Conservation (phyloP, 371 early-diverging fungal genomes). For the Mucor velutinosus region DNA sequence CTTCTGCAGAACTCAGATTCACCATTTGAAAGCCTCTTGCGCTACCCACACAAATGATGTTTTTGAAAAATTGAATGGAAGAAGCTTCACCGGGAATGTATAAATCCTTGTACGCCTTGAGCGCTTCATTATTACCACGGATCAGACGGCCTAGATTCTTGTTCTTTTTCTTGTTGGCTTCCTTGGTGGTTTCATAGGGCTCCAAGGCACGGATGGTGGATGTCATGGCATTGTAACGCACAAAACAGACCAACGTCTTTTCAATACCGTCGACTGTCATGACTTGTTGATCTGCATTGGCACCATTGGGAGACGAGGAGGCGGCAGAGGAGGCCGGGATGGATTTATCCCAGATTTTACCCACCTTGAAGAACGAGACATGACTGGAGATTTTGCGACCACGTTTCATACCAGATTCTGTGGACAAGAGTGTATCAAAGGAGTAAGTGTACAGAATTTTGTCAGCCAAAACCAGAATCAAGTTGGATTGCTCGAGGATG, state of each 20-base stretch:
- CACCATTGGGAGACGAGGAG: conserved; percentile 36
- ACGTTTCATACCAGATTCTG: conserved; percentile 49
- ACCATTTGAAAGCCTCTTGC: conserved; percentile 94
- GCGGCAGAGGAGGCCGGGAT: conserved; percentile 32
- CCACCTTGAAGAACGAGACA: conserved; percentile 90
- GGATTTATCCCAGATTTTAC: conserved; percentile 65
- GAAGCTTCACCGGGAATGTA: conserved; percentile 90
- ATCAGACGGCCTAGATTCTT: conserved; percentile 48
- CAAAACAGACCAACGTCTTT: conserved; percentile 72
- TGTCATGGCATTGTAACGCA: conserved; percentile 65
- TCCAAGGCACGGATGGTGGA: conserved; percentile 82
- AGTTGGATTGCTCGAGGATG: conserved; percentile 71
- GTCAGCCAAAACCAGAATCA: conserved; percentile 83
- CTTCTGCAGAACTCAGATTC: conserved; percentile 79
- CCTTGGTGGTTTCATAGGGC: conserved; percentile 56
- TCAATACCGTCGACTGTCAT: conserved; percentile 40
- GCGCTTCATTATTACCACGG: conserved; percentile 54
- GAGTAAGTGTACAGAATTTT: conserved; percentile 79
- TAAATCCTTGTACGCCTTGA: conserved; percentile 81
- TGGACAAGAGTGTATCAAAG: conserved; percentile 63
- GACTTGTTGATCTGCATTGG: conserved; percentile 36
- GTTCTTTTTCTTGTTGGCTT: conserved; percentile 55
- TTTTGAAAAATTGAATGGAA: conserved; percentile 84
- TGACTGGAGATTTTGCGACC: conserved; percentile 74
- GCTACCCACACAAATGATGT: conserved; percentile 91